Evolutionary conservation across 345 rosid species (phyloP), one percentile per base, ranked within the genome.

Genomic region (Salix viminalis): DNA sequence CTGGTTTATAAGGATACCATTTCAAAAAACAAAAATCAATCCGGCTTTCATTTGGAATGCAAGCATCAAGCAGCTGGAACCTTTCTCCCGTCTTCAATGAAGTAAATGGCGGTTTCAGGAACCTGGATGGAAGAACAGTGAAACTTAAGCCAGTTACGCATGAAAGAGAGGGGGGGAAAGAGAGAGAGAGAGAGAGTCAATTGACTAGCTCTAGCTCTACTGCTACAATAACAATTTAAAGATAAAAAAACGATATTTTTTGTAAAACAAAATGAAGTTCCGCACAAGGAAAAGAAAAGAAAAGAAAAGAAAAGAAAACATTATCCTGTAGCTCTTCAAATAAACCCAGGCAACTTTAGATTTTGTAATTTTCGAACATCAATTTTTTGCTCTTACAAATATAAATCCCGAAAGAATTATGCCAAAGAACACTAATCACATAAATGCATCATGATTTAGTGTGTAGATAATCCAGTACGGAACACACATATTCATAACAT

Each of bases 61-160:
- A n/a, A 9, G 44, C 54, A 70, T 94, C 87, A 94, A 82, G 86
- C 90, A 36, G 91, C 96, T 36, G 91, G 89, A 65, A 94, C 92
- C 85, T 91, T 92, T 85, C 88, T 92, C 48, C 98, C 97, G 76
- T 94, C 97, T 86, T 94, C 97, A 5, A 94, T 90, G 80, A 91
- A 90, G 86, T 88, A 92, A 75, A 94, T 92, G 50, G 97, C 91
- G 77, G 87, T 78, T 79, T 94, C 94, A 1, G 94, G 92, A 42
- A 94, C 98, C 99, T 95, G 80, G 62, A 58, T 10, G 52, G 42
- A 24, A 54, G 36, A 70, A 4, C 72, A 46, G 23, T 44, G 28
- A 32, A 58, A n/a, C 23, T 4, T 21, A 37, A 67, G 26, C 6
- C 37, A 48, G 19, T 34, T n/a, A 46, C 10, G 28, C 14, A n/a